phyloP scores from a whole-genome alignment of 176 grass and related monocot genomes.

The Avena atlantica region DNA sequence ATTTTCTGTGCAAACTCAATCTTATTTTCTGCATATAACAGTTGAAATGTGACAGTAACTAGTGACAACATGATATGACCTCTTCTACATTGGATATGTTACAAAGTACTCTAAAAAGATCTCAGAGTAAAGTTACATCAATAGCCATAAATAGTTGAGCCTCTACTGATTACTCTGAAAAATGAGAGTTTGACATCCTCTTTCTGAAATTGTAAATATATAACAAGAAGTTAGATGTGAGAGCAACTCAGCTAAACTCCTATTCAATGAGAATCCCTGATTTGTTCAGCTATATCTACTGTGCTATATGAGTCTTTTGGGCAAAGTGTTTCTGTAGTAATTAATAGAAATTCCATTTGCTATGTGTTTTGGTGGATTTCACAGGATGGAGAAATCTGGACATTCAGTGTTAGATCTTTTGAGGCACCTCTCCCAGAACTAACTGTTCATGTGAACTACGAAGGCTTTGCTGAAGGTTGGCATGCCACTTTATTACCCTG shows the following conservation, averaged over 20 bases:
- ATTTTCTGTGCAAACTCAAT: not conserved
- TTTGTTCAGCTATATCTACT: constrained; percentile 7
- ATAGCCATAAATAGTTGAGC: not conserved
- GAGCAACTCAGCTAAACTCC: not conserved
- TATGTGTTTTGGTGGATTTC: constrained; percentile 37
- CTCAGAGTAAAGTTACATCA: not conserved
- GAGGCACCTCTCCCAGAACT: constrained; percentile 77
- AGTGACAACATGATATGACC: not conserved
- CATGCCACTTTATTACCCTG: constrained; percentile 24
- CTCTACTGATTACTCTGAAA: constrained; percentile 3
- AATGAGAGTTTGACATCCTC: not conserved
- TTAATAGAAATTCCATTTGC: not conserved
- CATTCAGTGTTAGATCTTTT: constrained; percentile 95
- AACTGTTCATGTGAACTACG: constrained; percentile 92
- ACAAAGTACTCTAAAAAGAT: not conserved
- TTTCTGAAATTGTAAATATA: constrained; percentile 16
- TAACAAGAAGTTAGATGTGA: not conserved
- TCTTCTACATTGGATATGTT: constrained; percentile 3
- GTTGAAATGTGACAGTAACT: constrained; percentile 15
- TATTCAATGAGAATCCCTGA: not conserved
- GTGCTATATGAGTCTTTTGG: not conserved
- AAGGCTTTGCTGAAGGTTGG: constrained; percentile 97
- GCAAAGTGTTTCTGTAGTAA: constrained; percentile 7
- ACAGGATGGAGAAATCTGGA: constrained; percentile 99
- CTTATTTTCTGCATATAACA: not conserved